phyloP scores from a whole-genome alignment of 208 protist genomes.

The Herpetomonas tarakana region DNA sequence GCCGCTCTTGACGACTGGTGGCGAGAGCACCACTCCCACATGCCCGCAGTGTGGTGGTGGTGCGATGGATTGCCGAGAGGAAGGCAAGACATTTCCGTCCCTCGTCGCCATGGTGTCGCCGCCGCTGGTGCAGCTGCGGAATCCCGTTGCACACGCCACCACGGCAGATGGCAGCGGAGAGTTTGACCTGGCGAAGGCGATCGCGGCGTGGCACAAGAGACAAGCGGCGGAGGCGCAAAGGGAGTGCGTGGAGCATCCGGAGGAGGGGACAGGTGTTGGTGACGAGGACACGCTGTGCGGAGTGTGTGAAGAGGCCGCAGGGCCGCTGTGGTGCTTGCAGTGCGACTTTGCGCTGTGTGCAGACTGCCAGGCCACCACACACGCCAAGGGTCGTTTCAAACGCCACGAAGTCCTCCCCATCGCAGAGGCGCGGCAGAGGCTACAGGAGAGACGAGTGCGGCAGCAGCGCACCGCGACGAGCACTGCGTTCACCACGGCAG shows the following conservation, averaged over 20 bases:
- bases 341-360: conserved; percentile 75
- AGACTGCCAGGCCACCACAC: conserved; percentile 36
- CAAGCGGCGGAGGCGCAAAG: no score
- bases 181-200: neutral
- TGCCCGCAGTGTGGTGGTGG: no score
- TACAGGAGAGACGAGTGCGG: no score
- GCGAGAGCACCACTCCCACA: neutral
- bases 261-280: no score
- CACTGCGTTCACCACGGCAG: no score
- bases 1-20: conserved; percentile 3
- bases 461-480: no score
- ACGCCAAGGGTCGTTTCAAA: conserved; percentile 57
- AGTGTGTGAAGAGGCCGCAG: conserved; percentile 51
- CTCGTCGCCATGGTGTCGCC: no score
- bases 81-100: no score
- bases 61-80: no score
- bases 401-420: conserved; percentile 46
- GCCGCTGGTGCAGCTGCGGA: neutral
- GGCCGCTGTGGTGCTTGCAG: conserved; percentile 43
- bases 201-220: neutral
- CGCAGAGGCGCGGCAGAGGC: conserved; percentile 26
- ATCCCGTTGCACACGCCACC: conserved; percentile 3
- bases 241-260: no score
- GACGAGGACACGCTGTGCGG: conserved; percentile 44
- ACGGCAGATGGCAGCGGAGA: neutral